Evolutionary conservation across 2,329 filamentous ascomycete species (phyloP).

Genomic region (Ophiocordyceps polyrhachis-furcata): DNA sequence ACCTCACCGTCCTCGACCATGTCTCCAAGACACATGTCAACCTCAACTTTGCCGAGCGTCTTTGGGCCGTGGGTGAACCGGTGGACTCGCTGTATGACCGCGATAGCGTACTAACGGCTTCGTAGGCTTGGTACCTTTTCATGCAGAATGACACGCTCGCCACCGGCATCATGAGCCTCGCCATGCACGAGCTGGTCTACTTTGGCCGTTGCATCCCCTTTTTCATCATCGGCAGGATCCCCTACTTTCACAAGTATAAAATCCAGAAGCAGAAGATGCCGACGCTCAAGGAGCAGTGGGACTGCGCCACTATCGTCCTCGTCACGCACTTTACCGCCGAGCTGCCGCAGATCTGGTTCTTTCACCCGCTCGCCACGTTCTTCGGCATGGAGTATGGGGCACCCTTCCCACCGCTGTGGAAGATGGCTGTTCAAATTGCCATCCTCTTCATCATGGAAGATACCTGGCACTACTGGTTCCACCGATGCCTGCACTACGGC

Average conservation of each 20-base stretch:
- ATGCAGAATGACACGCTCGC: constrained; percentile 96
- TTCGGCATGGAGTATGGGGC: constrained; percentile 77
- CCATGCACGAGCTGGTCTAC: constrained; percentile 87
- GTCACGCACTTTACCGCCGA: constrained; percentile 95
- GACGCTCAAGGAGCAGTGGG: constrained; percentile 82
- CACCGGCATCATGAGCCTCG: constrained; percentile 93
- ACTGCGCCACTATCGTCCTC: constrained; percentile 83
- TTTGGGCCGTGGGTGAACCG: constrained; percentile 55
- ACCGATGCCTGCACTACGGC: constrained; percentile 83
- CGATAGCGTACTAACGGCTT: constrained; percentile 89
- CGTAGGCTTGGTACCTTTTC: constrained; percentile 75
- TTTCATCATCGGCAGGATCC: constrained; percentile 78
- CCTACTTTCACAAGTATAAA: constrained; percentile 84
- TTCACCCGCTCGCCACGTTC: constrained; percentile 89
- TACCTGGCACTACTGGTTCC: constrained; percentile 95
- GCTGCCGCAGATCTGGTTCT: constrained; percentile 96
- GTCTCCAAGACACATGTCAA: constrained; percentile 60
- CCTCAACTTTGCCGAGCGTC: constrained; percentile 68
- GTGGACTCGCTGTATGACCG: constrained; percentile 60
- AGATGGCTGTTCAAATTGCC: constrained; percentile 78
- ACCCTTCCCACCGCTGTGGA: constrained; percentile 71
- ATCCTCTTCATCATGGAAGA: constrained; percentile 95
- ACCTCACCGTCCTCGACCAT: constrained; percentile 41
- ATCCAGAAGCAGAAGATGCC: constrained; percentile 82
- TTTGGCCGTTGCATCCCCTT: constrained; percentile 83